These are phyloP conservation scores for Lagerstroemia speciosa DNA, from an alignment of 345 rosid species.

Conservation along the genomic window DNA sequence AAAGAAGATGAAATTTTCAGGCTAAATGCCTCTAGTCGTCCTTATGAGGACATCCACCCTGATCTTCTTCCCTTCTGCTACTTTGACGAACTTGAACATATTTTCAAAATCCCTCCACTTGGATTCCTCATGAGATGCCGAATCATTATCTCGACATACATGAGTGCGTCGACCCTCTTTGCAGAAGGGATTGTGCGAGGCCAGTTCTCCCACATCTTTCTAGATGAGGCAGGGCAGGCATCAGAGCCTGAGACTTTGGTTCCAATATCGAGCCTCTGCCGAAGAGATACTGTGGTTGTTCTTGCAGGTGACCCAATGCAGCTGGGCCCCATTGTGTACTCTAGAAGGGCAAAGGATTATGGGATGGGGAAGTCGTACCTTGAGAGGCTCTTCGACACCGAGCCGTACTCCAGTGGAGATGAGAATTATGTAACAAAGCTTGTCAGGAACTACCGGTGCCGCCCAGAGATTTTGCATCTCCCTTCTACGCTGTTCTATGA, in stretches of 20 bases:
- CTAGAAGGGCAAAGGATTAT: slow-evolving; percentile 45
- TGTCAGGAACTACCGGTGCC: slow-evolving; percentile 70
- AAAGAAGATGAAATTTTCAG: slow-evolving; percentile 59
- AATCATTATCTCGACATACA: slow-evolving; percentile 70
- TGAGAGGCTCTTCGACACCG: slow-evolving; percentile 64
- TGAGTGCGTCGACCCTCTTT: slow-evolving; percentile 70
- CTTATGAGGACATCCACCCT: slow-evolving; percentile 59
- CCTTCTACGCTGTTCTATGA: slow-evolving; percentile 75
- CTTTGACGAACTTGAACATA: slow-evolving; percentile 43
- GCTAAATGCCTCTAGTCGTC: slow-evolving; percentile 71
- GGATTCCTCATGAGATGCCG: slow-evolving; percentile 38
- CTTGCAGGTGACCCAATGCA: slow-evolving; percentile 99
- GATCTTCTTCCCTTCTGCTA: slow-evolving; percentile 56
- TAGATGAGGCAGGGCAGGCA: slow-evolving; percentile 96
- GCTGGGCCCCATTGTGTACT: slow-evolving; percentile 81
- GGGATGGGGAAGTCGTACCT: slow-evolving; percentile 77
- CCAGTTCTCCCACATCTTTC: slow-evolving; percentile 84
- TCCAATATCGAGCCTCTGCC: slow-evolving; percentile 54
- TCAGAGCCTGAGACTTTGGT: slow-evolving; percentile 95
- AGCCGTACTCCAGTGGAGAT: slow-evolving; percentile 36
- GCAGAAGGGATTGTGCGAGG: slow-evolving; percentile 71
- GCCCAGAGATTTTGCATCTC: slow-evolving; percentile 71
- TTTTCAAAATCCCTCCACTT: slow-evolving; percentile 71
- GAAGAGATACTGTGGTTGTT: slow-evolving; percentile 61
- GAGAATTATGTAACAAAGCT: slow-evolving; percentile 66